Conservation (phyloP, 108 stramenopile genomes). For the Nitzschia putrida region DNA sequence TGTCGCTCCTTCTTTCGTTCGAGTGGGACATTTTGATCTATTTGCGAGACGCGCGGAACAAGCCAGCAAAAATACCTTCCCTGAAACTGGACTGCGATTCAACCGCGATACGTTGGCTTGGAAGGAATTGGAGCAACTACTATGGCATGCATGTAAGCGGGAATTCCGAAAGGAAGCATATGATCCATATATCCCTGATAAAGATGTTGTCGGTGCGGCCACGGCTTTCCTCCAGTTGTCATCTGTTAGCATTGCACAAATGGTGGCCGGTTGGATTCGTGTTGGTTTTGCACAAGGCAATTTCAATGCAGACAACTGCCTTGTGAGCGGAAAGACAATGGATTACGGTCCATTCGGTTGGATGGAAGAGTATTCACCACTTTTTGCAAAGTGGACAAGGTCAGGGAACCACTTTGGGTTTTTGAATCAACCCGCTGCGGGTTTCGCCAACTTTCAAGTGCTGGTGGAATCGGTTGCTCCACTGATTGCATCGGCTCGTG, state of each 20-base stretch:
- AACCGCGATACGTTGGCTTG: conserved; percentile 52
- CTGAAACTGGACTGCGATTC: conserved; percentile 16
- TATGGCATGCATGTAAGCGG: conserved; percentile 85
- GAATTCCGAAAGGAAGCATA: conserved; percentile 69
- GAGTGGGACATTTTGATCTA: conserved; percentile 88
- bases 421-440: conserved; percentile 84
- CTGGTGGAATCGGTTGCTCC: conserved; percentile 74
- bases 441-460: conserved; percentile 77
- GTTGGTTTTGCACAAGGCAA: conserved; percentile 96
- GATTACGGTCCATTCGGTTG: conserved; percentile 97
- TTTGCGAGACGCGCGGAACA: conserved; percentile 66
- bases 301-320: conserved; percentile 93
- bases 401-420: conserved; percentile 88
- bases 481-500: conserved; percentile 62
- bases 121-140: conserved; percentile 68
- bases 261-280: conserved; percentile 87
- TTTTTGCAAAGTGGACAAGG: conserved; percentile 86
- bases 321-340: conserved; percentile 86
- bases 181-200: conserved; percentile 48
- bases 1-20: conserved; percentile 70
- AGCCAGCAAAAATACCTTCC: neutral
- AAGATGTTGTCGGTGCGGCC: conserved; percentile 59
- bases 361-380: conserved; percentile 83
- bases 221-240: conserved; percentile 52
- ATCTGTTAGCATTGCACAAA: conserved; percentile 56